Percentiles rank a stretch among this genome's conserved stretches.
These are phyloP conservation scores for Eimeria maxima DNA, from an alignment of 169 alveolate genomes.

Conservation along the genomic window DNA sequence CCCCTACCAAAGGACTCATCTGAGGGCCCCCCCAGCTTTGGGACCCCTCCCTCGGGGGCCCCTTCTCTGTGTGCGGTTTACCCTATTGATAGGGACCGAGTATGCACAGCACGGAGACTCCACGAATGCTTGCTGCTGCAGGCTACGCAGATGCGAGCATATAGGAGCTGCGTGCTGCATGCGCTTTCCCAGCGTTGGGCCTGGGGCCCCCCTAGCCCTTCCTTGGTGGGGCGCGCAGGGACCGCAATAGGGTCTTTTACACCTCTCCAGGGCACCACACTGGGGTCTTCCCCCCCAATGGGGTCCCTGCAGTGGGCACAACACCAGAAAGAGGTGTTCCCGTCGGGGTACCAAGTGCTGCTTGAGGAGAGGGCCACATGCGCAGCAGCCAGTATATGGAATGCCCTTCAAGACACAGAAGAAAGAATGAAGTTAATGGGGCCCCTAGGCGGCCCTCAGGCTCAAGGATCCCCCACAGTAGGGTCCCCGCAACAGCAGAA, in stretches of 20 bases:
- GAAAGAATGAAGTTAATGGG: neutral
- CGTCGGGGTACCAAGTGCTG: constrained; percentile 62
- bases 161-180: constrained; percentile 47
- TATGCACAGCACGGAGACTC: constrained; percentile 34
- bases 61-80: constrained; percentile 7
- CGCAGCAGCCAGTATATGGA: constrained; percentile 60
- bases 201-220: constrained; percentile 59
- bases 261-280: neutral
- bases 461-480: constrained; percentile 3
- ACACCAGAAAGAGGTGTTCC: constrained; percentile 58
- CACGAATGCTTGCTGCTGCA: constrained; percentile 72
- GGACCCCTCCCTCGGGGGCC: constrained; percentile 28
- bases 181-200: constrained; percentile 47
- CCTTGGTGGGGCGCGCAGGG: neutral
- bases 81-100: constrained; percentile 22
- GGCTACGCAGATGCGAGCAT: constrained; percentile 52
- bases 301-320: constrained; percentile 73
- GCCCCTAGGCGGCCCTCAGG: constrained; percentile 37
- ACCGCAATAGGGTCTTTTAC: neutral
- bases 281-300: constrained; percentile 1
- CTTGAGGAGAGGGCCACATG: constrained; percentile 68
- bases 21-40: neutral
- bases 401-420: constrained; percentile 28
- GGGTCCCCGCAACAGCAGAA: neutral
- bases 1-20: neutral